These are phyloP conservation scores for Claviceps maximensis DNA, from an alignment of 2,329 filamentous ascomycete species.

Conservation along the genomic window DNA sequence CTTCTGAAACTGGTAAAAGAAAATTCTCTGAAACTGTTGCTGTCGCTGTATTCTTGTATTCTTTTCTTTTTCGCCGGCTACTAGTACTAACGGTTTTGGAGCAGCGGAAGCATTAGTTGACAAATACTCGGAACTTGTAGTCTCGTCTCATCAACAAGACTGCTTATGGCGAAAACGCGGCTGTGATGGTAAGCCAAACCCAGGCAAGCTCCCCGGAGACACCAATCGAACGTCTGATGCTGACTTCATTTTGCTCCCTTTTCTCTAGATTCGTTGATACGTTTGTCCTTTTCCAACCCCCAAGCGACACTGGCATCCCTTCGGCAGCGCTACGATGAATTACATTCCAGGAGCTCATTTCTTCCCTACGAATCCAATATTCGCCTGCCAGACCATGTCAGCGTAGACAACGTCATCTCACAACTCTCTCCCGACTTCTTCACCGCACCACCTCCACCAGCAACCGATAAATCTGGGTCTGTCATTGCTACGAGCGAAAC, in stretches of 20 bases:
- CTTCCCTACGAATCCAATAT: slow-evolving; percentile 51
- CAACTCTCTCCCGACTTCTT: slow-evolving; percentile 45
- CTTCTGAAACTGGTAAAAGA: slow-evolving; percentile 43
- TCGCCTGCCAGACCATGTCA: slow-evolving; percentile 38
- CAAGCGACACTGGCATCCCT: slow-evolving; percentile 44
- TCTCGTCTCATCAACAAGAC: slow-evolving; percentile 61
- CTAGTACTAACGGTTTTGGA: slow-evolving; percentile 9
- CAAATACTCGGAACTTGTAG: slow-evolving; percentile 60
- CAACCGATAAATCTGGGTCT: slow-evolving; percentile 13
- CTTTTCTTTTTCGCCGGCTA: no score
- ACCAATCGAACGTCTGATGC: no score
- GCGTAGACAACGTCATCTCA: slow-evolving; percentile 34
- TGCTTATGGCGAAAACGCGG: slow-evolving; percentile 80
- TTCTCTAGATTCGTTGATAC: slow-evolving; percentile 42
- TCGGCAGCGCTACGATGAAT: slow-evolving; percentile 51
- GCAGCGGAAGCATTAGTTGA: slow-evolving; percentile 55
- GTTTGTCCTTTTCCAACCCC: slow-evolving; percentile 50
- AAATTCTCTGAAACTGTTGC: no score
- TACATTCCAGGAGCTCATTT: slow-evolving; percentile 39
- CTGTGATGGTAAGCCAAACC: slow-evolving; percentile 57
- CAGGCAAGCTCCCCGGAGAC: no score
- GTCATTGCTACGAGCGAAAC: slow-evolving; percentile 11
- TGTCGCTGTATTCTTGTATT: background rate
- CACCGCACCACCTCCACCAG: slow-evolving; percentile 25
- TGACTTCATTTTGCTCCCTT: background rate